Conservation (phyloP, 768 basidiomycete species). For the Paxillus involutus region DNA sequence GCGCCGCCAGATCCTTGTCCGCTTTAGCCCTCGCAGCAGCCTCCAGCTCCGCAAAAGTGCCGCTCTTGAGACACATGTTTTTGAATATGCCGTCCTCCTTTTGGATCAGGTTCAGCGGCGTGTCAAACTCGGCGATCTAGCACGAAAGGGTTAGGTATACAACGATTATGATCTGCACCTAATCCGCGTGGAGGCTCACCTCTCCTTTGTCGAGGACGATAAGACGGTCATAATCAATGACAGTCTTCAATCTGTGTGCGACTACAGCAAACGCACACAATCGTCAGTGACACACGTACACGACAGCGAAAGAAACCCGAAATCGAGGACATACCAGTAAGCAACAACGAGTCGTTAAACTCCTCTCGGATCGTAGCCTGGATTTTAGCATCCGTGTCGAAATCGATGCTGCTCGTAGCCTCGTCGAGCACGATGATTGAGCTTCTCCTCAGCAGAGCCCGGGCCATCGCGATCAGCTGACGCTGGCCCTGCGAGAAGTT, state of each 20-base stretch:
- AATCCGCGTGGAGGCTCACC: slow-evolving; percentile 3
- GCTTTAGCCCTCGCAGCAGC: slow-evolving; percentile 48
- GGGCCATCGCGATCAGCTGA: slow-evolving; percentile 85
- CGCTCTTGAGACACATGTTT: slow-evolving; percentile 71
- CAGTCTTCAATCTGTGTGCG: slow-evolving; percentile 72
- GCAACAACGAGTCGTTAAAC: slow-evolving; percentile 69
- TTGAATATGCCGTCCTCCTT: slow-evolving; percentile 66
- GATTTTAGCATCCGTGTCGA: slow-evolving; percentile 88
- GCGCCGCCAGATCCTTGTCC: slow-evolving; percentile 7
- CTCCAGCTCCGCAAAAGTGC: slow-evolving; percentile 62
- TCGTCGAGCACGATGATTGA: slow-evolving; percentile 79
- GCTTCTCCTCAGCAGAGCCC: slow-evolving; percentile 71
- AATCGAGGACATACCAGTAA: slow-evolving; percentile 55
- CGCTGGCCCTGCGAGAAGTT: slow-evolving; percentile 95
- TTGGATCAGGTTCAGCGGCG: slow-evolving; percentile 64
- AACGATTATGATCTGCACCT: too few species aligned
- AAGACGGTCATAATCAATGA: slow-evolving; percentile 80
- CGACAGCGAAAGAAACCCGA: neutral
- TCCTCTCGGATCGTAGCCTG: slow-evolving; percentile 86
- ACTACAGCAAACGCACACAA: slow-evolving; percentile 26
- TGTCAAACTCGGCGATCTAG: slow-evolving; percentile 65
- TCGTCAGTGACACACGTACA: neutral
- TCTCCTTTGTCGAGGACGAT: slow-evolving; percentile 65
- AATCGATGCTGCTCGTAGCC: slow-evolving; percentile 85
- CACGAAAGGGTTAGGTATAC: neutral